phyloP scores from a whole-genome alignment of 805 yeast species.

The Danielia reshetovae region DNA sequence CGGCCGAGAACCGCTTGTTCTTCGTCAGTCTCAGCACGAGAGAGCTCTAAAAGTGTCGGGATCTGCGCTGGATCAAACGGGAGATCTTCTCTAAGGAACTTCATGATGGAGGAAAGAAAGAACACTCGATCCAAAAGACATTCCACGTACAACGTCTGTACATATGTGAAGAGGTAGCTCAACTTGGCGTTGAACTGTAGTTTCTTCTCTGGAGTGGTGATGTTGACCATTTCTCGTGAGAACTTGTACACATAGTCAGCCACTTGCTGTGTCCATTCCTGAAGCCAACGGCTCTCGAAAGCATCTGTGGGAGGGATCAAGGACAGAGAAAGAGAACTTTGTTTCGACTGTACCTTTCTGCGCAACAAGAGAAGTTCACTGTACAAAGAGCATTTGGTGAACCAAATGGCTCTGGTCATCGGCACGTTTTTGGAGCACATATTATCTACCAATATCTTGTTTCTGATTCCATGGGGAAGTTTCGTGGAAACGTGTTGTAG shows the following conservation, averaged over 20 bases:
- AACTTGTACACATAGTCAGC: constrained; percentile 53
- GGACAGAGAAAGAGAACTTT: constrained; percentile 2
- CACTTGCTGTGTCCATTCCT: constrained; percentile 89
- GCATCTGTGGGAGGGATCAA: constrained; percentile 16
- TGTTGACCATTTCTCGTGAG: constrained; percentile 35
- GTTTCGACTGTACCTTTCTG: constrained; percentile 25
- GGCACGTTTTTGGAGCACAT: constrained; percentile 69
- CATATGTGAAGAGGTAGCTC: constrained; percentile 55
- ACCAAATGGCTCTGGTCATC: constrained; percentile 81
- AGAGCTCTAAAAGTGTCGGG: constrained; percentile 19
- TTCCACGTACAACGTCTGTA: constrained; percentile 66
- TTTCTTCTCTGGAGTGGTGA: constrained; percentile 26
- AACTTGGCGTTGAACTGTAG: constrained; percentile 47
- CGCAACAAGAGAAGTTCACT: constrained; percentile 41
- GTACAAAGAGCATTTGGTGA: constrained; percentile 80
- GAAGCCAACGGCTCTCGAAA: constrained; percentile 61
- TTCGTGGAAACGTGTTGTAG: constrained; percentile 66
- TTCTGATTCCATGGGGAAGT: constrained; percentile 86
- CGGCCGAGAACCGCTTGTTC: constrained; percentile 11
- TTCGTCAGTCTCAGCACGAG: constrained; percentile 19
- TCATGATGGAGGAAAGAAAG: constrained; percentile 62
- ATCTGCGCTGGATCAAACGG: constrained; percentile 27
- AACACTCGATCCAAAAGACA: constrained; percentile 57
- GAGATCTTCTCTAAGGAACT: constrained; percentile 40
- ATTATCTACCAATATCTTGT: constrained; percentile 68